Percentiles rank a stretch among this genome's conserved stretches.
Evolutionary conservation across 768 basidiomycete genomes (phyloP).

Genomic region (Rhodotorula babjevae): DNA sequence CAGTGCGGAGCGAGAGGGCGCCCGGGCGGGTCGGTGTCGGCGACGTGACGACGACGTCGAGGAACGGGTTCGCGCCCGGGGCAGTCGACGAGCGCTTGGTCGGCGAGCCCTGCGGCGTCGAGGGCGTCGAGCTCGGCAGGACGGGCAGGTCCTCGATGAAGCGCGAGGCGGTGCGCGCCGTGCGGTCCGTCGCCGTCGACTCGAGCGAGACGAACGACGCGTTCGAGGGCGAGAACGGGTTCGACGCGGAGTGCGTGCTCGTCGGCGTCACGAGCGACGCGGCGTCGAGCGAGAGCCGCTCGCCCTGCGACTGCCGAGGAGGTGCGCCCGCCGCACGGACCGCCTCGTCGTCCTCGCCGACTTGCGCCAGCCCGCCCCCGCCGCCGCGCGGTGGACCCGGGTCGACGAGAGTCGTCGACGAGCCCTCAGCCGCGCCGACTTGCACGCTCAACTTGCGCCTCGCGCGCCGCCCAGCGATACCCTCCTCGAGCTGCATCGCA

Average conservation of each 20-base stretch:
- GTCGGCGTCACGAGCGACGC: background rate
- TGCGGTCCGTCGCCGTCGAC: background rate
- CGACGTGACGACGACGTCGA: constrained; percentile 1
- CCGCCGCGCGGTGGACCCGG: background rate
- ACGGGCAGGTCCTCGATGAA: constrained; percentile 19
- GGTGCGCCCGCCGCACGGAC: background rate
- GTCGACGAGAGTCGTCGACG: too few species aligned
- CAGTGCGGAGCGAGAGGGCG: too few species aligned
- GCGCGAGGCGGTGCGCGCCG: constrained; percentile 1
- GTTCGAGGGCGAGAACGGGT: background rate
- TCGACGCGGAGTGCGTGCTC: background rate
- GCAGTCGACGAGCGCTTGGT: background rate
- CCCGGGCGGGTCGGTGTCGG: background rate
- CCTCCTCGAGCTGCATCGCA: background rate
- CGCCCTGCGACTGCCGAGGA: background rate
- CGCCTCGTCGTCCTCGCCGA: background rate
- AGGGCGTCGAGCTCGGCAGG: background rate
- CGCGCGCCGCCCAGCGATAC: background rate
- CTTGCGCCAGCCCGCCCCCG: background rate
- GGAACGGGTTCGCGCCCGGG: background rate
- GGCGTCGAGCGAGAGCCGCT: background rate
- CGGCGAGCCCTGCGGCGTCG: background rate
- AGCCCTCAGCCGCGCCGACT: background rate
- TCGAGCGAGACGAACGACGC: background rate
- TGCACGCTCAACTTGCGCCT: background rate